A percentile compares a stretch with the other conserved stretches of the same genome.
Conservation (phyloP, 106 monocot genomes). For the Dendrobium chrysotoxum region DNA sequence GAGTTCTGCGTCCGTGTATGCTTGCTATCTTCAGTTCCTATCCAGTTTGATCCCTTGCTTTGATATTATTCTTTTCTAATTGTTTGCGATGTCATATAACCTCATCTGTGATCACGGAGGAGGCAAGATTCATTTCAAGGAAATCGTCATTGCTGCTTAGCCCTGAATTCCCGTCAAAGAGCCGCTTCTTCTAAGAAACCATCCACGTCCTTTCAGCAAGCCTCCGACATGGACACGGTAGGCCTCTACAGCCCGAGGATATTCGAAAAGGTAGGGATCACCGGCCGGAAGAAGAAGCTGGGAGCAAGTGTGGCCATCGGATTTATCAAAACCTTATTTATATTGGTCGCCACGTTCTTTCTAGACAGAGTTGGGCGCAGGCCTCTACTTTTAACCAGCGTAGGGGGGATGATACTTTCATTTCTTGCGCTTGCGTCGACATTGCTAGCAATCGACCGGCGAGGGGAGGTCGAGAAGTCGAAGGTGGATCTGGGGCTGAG, state of each 20-base stretch:
- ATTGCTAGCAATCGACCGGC: slow-evolving; percentile 13
- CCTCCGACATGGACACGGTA: background rate
- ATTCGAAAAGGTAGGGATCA: background rate
- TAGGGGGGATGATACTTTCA: slow-evolving; percentile 23
- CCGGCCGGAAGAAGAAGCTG: background rate
- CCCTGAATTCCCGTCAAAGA: slow-evolving; percentile 20
- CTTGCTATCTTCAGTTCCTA: background rate
- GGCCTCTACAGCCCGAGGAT: background rate
- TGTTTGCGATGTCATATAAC: background rate
- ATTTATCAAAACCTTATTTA: slow-evolving; percentile 20
- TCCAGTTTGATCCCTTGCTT: background rate
- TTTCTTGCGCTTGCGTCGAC: slow-evolving; percentile 7
- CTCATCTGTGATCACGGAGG: slow-evolving; percentile 15
- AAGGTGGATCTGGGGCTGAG: slow-evolving; percentile 11
- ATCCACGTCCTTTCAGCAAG: no score
- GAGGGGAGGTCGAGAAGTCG: background rate
- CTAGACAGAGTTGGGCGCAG: slow-evolving; percentile 36
- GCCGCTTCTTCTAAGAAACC: slow-evolving; percentile 28
- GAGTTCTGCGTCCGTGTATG: slow-evolving; percentile 48
- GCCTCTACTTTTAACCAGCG: slow-evolving; percentile 34
- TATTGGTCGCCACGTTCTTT: slow-evolving; percentile 39
- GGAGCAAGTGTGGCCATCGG: background rate
- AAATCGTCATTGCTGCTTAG: slow-evolving; percentile 8
- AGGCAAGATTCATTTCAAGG: slow-evolving; percentile 17
- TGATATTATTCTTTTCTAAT: background rate